Conservation (phyloP, 1,139 yeast genomes). For the Candida frijolesensis region DNA sequence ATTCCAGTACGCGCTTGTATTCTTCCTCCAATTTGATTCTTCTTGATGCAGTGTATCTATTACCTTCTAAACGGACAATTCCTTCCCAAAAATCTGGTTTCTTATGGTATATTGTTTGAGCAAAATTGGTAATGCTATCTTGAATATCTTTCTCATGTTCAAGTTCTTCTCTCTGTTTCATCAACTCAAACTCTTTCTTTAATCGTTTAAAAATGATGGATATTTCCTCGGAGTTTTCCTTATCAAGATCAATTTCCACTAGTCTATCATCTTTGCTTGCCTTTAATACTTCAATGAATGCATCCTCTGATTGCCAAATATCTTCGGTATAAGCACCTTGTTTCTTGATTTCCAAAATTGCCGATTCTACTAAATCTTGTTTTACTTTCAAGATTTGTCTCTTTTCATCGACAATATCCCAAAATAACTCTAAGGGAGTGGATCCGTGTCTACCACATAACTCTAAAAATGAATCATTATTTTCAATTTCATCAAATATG, state of each 20-base stretch:
- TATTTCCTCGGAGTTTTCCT: constrained; percentile 24
- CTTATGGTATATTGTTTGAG: constrained; percentile 19
- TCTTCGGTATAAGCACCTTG: constrained; percentile 18
- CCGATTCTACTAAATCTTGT: constrained; percentile 59
- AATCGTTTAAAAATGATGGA: constrained; percentile 29
- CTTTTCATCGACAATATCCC: constrained; percentile 73
- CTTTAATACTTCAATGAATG: constrained; percentile 23
- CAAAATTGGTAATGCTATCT: constrained; percentile 17
- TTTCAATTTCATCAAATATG: constrained; percentile 53
- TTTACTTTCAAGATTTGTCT: constrained; percentile 57
- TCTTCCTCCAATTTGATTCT: constrained; percentile 2
- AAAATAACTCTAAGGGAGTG: constrained; percentile 72
- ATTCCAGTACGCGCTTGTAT: constrained; percentile 3
- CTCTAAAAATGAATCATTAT: constrained; percentile 59
- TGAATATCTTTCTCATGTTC: constrained; percentile 16
- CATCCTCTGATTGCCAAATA: constrained; percentile 19
- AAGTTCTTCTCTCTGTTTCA: constrained; percentile 17
- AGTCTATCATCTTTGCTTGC: constrained; percentile 31
- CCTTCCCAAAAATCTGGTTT: background rate
- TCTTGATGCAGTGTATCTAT: background rate
- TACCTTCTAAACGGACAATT: background rate
- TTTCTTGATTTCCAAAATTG: constrained; percentile 38
- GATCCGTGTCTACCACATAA: constrained; percentile 83
- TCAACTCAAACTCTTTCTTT: constrained; percentile 24
- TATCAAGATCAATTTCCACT: constrained; percentile 20